Base-by-base conservation (phyloP, 2,329 filamentous ascomycete species). In the Ophiostoma sp. region DNA sequence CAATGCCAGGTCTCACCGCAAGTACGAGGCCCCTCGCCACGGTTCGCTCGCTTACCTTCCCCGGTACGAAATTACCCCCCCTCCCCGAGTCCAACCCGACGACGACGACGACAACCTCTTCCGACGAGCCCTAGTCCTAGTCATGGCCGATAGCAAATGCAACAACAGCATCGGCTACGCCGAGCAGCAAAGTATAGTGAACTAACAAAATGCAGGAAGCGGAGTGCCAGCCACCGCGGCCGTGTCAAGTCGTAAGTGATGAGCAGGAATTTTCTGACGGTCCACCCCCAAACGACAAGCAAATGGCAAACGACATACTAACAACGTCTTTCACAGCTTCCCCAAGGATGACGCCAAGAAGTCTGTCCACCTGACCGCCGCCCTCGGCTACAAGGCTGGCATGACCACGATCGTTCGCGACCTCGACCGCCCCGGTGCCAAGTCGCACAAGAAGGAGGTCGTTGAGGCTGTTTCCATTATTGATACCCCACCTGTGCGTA, bases 331-430 rank as follows among this genome's bases (percentile, higher is more conserved):
- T 12, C 69, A 76, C 79, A 96, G 92, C 84, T 99, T 99, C 89
- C 95, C 95, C 80, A 98, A 98, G 90, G 95, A 99, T 91, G 93
- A 99, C 87, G 86, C 93, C 79, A 98, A 98, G 91, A 96, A 98
- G 90, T 92, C 93, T 78, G 92, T 97, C 82, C 95, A 99, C 88
- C 89, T 99, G 78, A 99, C 95, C 74, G 95, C 95, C 79, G 84
- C 92, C 79, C 93, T 98, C 89, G 95, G 95, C 82, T 99, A 99
- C 90, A 99, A 99, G 92, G 95, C 95, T 81, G 95, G 95, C 82
- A 99, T 99, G 95, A 97, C 93, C 82, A 99, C 95, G 78, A 95
- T 98, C 83, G 95, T 99, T 81, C 94, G 95, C 84, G 94, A 97
- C 83, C 88, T 98, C 82, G 95, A 99, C 89, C 91, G 95, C 83